Conservation (phyloP, 495 filamentous ascomycete species). For the Hamigera avellanea region DNA sequence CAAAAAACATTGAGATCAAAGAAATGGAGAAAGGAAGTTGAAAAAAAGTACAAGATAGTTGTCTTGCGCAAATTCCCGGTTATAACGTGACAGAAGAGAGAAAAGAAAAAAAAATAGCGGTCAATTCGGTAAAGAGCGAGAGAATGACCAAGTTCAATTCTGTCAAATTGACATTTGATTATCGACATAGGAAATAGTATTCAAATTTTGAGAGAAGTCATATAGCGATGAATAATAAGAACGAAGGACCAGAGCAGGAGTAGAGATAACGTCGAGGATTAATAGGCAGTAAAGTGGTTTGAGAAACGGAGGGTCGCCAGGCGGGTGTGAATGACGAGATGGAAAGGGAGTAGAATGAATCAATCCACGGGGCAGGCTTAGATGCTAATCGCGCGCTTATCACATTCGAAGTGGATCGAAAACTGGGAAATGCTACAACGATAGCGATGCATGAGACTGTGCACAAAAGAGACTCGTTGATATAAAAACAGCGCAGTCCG, state of each 20-base stretch:
- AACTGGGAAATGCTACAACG: not conserved
- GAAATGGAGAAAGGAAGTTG: constrained; percentile 9
- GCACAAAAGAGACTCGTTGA: constrained; percentile 25
- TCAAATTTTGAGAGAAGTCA: constrained; percentile 2
- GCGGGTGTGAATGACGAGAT: constrained; percentile 3
- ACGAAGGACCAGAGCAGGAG: constrained; percentile 6
- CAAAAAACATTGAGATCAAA: constrained; percentile 8
- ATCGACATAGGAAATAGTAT: constrained; percentile 12
- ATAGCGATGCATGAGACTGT: not conserved
- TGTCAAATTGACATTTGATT: constrained; percentile 5
- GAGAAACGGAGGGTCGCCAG: constrained; percentile 2
- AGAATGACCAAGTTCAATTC: constrained; percentile 6
- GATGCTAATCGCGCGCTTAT: constrained; percentile 2
- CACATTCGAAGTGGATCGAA: not conserved
- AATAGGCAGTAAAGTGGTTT: too few relatives aligned
- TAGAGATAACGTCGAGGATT: not conserved
- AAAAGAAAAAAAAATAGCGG: constrained; percentile 10
- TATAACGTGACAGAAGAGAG: constrained; percentile 6
- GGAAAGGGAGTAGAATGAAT: not conserved
- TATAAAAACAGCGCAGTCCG: constrained; percentile 5
- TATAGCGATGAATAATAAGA: constrained; percentile 6
- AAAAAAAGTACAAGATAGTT: constrained; percentile 1
- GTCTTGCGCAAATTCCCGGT: too few relatives aligned
- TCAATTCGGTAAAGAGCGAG: constrained; percentile 9
- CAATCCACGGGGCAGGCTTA: constrained; percentile 1